phyloP scores from a whole-genome alignment of 2,329 filamentous ascomycete species.

The Colletotrichum spinosum region DNA sequence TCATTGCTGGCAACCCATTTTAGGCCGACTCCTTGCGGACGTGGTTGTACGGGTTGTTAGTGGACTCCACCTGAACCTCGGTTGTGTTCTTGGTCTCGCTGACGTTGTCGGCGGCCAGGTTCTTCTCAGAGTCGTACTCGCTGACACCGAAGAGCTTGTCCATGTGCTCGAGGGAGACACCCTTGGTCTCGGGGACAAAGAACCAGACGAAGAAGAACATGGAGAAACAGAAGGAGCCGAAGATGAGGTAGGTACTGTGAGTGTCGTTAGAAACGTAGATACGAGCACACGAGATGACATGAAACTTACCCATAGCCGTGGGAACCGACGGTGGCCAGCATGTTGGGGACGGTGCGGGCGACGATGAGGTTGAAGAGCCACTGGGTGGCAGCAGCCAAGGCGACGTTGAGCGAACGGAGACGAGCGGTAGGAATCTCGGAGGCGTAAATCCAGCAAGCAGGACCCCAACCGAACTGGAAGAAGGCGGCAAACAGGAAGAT shows the following conservation, averaged over 20 bases:
- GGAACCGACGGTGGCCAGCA: conserved; percentile 63
- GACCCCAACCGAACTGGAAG: conserved; percentile 59
- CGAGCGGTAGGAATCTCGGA: conserved; percentile 73
- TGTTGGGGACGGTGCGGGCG: conserved; percentile 70
- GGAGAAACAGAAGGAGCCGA: conserved; percentile 70
- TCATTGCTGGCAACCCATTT: neutral
- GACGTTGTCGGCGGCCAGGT: conserved; percentile 23
- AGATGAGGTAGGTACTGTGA: conserved; percentile 70
- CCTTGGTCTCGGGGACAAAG: conserved; percentile 74
- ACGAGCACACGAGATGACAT: neutral
- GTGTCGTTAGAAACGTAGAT: neutral
- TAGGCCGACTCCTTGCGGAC: conserved; percentile 35
- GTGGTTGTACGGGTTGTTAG: conserved; percentile 29
- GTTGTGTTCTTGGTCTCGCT: conserved; percentile 29
- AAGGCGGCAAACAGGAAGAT: conserved; percentile 71
- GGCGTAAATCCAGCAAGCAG: conserved; percentile 69
- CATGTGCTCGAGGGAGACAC: conserved; percentile 39
- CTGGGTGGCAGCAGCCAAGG: conserved; percentile 73
- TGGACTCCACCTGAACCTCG: conserved; percentile 31
- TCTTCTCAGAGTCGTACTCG: conserved; percentile 35
- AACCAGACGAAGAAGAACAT: conserved; percentile 75
- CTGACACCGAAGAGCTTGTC: conserved; percentile 36
- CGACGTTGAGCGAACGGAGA: conserved; percentile 72
- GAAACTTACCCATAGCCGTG: conserved; percentile 49
- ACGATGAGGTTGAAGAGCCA: conserved; percentile 80